Evolutionary conservation across 768 basidiomycete species (phyloP).

Genomic region (Psilocybe subaeruginosa): DNA sequence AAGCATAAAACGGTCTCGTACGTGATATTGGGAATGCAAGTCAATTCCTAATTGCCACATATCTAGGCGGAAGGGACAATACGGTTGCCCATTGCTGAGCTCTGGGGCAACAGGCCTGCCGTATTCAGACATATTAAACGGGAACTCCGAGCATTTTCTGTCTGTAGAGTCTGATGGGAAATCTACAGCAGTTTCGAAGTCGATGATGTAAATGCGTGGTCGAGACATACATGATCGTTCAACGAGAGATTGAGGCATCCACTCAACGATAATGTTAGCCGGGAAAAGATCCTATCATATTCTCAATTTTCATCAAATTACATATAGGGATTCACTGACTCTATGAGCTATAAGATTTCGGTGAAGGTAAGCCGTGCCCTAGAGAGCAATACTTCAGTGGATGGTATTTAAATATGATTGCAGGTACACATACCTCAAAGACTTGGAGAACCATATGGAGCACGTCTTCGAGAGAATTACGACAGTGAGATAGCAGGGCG

Average conservation of each 20-base stretch:
- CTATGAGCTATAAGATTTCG: constrained; percentile 7
- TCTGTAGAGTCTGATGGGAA: constrained; percentile 6
- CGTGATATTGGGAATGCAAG: not conserved
- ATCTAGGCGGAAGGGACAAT: constrained; percentile 17
- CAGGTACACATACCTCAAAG: constrained; percentile 5
- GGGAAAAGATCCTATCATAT: constrained; percentile 11
- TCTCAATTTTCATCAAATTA: not conserved
- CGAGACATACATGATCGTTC: not conserved
- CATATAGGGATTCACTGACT: not conserved
- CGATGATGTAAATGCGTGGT: constrained; percentile 14
- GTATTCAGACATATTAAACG: not conserved
- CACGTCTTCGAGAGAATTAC: constrained; percentile 10
- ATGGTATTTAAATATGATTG: too few relatives aligned
- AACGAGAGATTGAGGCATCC: constrained; percentile 4
- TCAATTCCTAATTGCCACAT: constrained; percentile 16
- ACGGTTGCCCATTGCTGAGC: not conserved
- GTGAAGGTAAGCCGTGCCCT: constrained; percentile 10
- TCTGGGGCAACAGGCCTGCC: constrained; percentile 1
- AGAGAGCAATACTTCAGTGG: not conserved
- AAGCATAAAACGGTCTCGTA: not conserved
- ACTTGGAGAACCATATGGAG: constrained; percentile 13
- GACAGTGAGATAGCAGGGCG: not conserved
- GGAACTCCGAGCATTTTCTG: not conserved
- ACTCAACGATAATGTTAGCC: constrained; percentile 10
- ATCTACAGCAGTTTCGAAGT: constrained; percentile 16